Evolutionary conservation across 2,329 filamentous ascomycete species (phyloP).

Genomic region (Thermothelomyces thermophilus): DNA sequence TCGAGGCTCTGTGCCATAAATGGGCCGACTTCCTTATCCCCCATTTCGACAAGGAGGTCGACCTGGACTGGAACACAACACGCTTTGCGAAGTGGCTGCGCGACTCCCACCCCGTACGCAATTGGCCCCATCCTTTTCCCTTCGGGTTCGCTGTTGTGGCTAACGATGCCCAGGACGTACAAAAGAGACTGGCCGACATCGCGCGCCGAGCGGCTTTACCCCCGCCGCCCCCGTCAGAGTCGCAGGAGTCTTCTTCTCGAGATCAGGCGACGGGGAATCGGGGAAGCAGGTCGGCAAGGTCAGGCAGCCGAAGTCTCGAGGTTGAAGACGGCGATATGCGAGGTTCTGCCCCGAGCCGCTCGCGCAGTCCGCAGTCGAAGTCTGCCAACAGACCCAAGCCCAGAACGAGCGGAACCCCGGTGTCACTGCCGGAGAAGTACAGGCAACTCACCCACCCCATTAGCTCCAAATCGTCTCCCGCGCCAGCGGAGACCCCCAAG

Average conservation of each 20-base stretch:
- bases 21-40: conserved; percentile 47
- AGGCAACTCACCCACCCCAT: background rate
- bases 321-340: conserved; percentile 25
- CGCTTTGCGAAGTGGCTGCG: conserved; percentile 45
- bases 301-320: conserved; percentile 23
- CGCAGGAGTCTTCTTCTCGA: background rate
- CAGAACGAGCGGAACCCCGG: conserved; percentile 16
- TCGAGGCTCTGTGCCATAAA: conserved; percentile 39
- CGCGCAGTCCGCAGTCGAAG: conserved; percentile 13
- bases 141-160: background rate
- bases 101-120: conserved; percentile 35
- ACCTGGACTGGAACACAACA: conserved; percentile 39
- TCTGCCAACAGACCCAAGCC: conserved; percentile 5
- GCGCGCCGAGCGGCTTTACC: conserved; percentile 6
- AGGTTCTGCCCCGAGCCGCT: conserved; percentile 15
- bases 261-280: conserved; percentile 15
- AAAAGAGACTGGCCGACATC: conserved; percentile 14
- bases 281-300: conserved; percentile 21
- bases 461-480: background rate
- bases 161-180: conserved; percentile 13
- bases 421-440: conserved; percentile 20
- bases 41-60: conserved; percentile 41
- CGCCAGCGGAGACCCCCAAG: background rate
- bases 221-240: background rate
- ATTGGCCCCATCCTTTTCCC: background rate